Percentiles rank a stretch among this genome's conserved stretches.
Conservation (phyloP, 768 basidiomycete species). For the Lactarius akahatsu region DNA sequence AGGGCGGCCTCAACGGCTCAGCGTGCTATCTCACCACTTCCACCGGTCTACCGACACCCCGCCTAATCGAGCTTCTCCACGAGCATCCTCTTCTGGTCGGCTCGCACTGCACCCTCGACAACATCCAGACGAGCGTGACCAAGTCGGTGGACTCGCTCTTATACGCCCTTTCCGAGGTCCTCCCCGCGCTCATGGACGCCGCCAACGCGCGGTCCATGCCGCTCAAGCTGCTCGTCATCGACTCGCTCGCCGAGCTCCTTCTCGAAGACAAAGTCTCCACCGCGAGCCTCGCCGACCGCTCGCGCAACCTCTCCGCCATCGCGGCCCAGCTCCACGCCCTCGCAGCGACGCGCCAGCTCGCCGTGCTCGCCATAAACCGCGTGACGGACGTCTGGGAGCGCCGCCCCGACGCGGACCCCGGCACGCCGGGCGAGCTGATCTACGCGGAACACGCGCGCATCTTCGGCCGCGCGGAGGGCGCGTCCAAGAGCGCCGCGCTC, state of each 20-base stretch:
- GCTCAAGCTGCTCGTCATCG: constrained; percentile 78
- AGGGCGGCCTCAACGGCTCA: constrained; percentile 63
- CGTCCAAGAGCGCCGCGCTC: constrained; percentile 77
- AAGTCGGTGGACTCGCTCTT: constrained; percentile 55
- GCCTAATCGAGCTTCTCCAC: constrained; percentile 65
- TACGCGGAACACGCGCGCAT: constrained; percentile 75
- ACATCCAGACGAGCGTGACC: constrained; percentile 62
- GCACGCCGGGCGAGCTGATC: constrained; percentile 42
- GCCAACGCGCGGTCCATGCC: constrained; percentile 46
- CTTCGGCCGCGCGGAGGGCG: constrained; percentile 66
- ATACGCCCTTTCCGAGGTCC: constrained; percentile 51
- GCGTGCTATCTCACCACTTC: constrained; percentile 79
- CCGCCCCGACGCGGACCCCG: constrained; percentile 30
- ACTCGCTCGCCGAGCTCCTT: constrained; percentile 86
- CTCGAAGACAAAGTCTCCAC: constrained; percentile 62
- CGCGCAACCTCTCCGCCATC: constrained; percentile 65
- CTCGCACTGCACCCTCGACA: constrained; percentile 46
- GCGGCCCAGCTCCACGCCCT: constrained; percentile 69
- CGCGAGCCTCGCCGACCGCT: constrained; percentile 66
- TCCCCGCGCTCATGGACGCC: constrained; percentile 53
- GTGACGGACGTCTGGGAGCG: constrained; percentile 73
- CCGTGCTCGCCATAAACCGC: constrained; percentile 86
- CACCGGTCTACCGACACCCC: constrained; percentile 61
- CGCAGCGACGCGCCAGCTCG: constrained; percentile 60
- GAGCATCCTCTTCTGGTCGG: constrained; percentile 48